Base-by-base conservation (phyloP, 2,329 filamentous ascomycete genomes). In the Penicillium fuscoglaucum region DNA sequence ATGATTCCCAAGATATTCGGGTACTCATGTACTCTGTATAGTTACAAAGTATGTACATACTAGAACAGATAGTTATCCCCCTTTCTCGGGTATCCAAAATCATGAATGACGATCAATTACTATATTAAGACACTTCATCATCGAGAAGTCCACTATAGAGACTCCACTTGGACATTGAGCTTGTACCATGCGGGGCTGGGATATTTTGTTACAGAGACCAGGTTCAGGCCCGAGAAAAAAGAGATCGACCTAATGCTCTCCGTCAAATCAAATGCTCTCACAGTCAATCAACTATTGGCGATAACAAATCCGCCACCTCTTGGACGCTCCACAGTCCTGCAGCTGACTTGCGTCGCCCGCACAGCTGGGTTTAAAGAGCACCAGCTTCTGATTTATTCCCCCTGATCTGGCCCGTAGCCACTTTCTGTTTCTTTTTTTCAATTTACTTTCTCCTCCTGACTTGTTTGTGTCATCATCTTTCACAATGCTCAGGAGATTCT, bases 401-500 rank as follows among this genome's bases (percentile, higher is more conserved):
- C 58, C 49, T 61, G 53, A 55, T 58, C 55, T 60, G 57, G 56
- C 61, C 39, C 13, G 17, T 61, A 52, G 61, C 58, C 50, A 56
- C 19, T 52, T 33, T 45, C 4, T 45, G 8, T 26, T 8, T 28
- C 9, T 26, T 31, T 33, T 28, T 28, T 29, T 43, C 46, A 13
- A 43, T 47, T 59, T 58, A 6, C 26, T 55, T 28, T 46, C 31
- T 50, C 7, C 41, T 52, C 26, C 57, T 49, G 29, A 28, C 31
- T 58, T 53, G 45, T 44, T 43, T 39, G 47, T 52, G 28, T 61
- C 40, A 57, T 60, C 33, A 35, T 43, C 47, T 48, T 60, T 69
- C 63, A 73, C 66, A 46, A 77, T 76, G 73, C 71, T 78, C 62
- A 74, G 74, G 56, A 72, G 73, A 63, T 66, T 77, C 55, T 78